These are phyloP conservation scores for Phlebiopsis flavidoalba DNA, from an alignment of 768 basidiomycete species.

Conservation along the genomic window DNA sequence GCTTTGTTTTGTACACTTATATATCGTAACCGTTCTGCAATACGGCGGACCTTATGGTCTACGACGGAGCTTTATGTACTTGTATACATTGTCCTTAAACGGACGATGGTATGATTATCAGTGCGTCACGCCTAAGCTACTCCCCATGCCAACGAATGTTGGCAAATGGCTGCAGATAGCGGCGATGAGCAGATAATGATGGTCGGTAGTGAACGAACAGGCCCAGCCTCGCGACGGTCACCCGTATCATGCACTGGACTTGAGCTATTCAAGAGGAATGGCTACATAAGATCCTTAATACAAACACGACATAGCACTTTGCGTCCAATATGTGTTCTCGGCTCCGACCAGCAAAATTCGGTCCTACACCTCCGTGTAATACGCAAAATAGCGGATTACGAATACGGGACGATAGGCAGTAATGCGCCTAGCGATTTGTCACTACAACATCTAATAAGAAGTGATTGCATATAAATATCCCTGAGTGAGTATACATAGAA, in stretches of 20 bases:
- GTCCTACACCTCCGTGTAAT: conserved; percentile 96
- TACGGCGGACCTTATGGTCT: not conserved
- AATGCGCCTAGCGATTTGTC: conserved; percentile 77
- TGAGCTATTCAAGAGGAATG: conserved; percentile 74
- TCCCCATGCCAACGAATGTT: conserved; percentile 50
- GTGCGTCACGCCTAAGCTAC: not conserved
- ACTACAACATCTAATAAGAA: conserved; percentile 30
- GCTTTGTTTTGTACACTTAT: conserved; percentile 2
- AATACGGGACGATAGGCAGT: conserved; percentile 80
- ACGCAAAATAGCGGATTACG: conserved; percentile 72
- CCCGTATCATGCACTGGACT: conserved; percentile 73
- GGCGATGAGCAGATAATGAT: conserved; percentile 72
- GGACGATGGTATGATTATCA: not conserved
- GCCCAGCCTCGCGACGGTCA: conserved; percentile 94
- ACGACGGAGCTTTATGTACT: not conserved
- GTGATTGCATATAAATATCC: conserved; percentile 24
- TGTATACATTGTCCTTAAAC: not conserved
- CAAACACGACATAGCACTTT: not conserved
- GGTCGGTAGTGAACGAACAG: conserved; percentile 76
- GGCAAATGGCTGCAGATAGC: conserved; percentile 80
- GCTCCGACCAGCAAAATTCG: conserved; percentile 74
- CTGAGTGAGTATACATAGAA: conserved; percentile 37
- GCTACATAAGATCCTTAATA: conserved; percentile 37
- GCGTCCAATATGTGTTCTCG: not conserved
- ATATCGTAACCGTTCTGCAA: not conserved